These are phyloP conservation scores for Bondarzewia mesenterica DNA, from an alignment of 1,284 basidiomycete genomes.

Conservation along the genomic window DNA sequence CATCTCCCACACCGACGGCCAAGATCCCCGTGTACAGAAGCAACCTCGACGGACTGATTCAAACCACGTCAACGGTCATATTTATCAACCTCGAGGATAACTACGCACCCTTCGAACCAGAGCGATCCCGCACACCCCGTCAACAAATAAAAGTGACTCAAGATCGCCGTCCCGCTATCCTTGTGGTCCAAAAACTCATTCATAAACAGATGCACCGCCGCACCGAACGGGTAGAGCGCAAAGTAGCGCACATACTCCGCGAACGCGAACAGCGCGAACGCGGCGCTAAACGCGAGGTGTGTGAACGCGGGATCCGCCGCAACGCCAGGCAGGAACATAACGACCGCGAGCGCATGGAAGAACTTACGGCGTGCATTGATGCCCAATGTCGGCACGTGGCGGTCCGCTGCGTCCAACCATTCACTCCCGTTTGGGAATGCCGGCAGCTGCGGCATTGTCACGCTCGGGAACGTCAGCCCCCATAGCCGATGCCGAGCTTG, in stretches of 20 bases:
- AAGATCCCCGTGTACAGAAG: constrained; percentile 88
- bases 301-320: constrained; percentile 93
- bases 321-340: constrained; percentile 95
- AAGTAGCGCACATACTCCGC: constrained; percentile 97
- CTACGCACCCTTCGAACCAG: constrained; percentile 88
- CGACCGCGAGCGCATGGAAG: constrained; percentile 92
- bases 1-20: constrained; percentile 89
- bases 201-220: constrained; percentile 91
- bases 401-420: constrained; percentile 80
- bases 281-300: constrained; percentile 88
- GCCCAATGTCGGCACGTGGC: constrained; percentile 81
- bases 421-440: constrained; percentile 48
- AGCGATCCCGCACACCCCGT: constrained; percentile 90
- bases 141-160: constrained; percentile 95
- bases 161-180: constrained; percentile 92
- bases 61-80: constrained; percentile 6
- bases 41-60: constrained; percentile 54
- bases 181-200: constrained; percentile 95
- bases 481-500: constrained; percentile 21
- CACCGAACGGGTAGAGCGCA: constrained; percentile 95
- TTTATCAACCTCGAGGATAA: constrained; percentile 2
- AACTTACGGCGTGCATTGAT: constrained; percentile 96
- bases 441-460: constrained; percentile 43
- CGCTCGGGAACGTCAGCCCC: constrained; percentile 43
- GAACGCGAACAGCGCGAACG: constrained; percentile 92